Evolutionary conservation across 2,329 filamentous ascomycete species (phyloP).

Genomic region (Fusarium acutatum): DNA sequence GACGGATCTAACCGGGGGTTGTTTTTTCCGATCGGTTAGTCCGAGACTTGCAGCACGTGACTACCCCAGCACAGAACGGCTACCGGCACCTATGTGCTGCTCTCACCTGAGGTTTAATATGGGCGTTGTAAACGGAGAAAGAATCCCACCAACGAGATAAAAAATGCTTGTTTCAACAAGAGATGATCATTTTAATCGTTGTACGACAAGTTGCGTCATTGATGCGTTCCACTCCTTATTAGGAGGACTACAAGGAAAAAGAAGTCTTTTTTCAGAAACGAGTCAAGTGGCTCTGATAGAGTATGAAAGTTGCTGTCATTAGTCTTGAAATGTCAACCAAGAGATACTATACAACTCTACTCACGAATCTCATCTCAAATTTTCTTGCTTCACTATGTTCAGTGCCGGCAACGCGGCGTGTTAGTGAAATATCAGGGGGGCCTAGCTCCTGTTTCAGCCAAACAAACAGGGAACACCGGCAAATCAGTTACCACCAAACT

Average conservation of each 20-base stretch:
- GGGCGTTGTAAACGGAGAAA: slow-evolving; percentile 16
- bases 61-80: not conserved
- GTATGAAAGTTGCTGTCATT: not conserved
- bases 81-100: slow-evolving; percentile 14
- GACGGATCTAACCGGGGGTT: slow-evolving; percentile 2
- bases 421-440: slow-evolving; percentile 31
- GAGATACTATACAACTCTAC: not conserved
- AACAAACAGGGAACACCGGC: slow-evolving; percentile 5
- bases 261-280: not conserved
- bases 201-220: slow-evolving; percentile 3
- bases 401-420: not conserved
- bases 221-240: not conserved
- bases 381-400: not conserved
- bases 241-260: not conserved
- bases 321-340: not conserved
- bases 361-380: not conserved
- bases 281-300: not conserved
- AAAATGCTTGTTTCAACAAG: slow-evolving; percentile 17
- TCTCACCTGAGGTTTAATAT: slow-evolving; percentile 11
- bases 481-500: slow-evolving; percentile 6
- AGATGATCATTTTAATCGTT: not conserved
- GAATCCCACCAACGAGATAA: slow-evolving; percentile 29
- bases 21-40: slow-evolving; percentile 34
- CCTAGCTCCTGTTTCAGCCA: slow-evolving; percentile 28
- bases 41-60: slow-evolving; percentile 18